These are phyloP conservation scores for Byssochlamys sp. DNA, from an alignment of 2,329 filamentous ascomycete species.

Conservation along the genomic window DNA sequence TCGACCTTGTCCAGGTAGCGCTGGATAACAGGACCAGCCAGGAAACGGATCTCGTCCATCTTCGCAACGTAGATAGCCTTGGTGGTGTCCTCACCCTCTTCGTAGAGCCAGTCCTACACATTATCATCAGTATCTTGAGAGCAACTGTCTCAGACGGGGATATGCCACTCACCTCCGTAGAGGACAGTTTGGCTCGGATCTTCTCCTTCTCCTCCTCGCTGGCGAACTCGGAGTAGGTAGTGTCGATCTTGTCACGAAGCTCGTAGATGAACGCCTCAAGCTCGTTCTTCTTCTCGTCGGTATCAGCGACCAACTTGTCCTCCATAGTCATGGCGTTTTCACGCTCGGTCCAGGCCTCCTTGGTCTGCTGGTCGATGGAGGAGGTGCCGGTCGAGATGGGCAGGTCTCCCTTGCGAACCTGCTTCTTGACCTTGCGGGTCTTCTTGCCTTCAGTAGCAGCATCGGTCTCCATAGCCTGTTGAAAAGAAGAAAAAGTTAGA, in stretches of 20 bases:
- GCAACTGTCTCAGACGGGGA: not conserved
- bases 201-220: slow-evolving; percentile 86
- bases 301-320: slow-evolving; percentile 96
- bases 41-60: slow-evolving; percentile 85
- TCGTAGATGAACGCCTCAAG: slow-evolving; percentile 97
- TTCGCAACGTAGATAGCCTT: slow-evolving; percentile 92
- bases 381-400: slow-evolving; percentile 75
- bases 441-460: slow-evolving; percentile 54
- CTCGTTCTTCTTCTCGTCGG: slow-evolving; percentile 99
- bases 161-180: slow-evolving; percentile 63
- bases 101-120: slow-evolving; percentile 94
- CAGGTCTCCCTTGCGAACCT: slow-evolving; percentile 92
- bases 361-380: slow-evolving; percentile 61
- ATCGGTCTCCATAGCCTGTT: slow-evolving; percentile 78
- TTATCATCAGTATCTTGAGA: slow-evolving; percentile 11
- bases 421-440: slow-evolving; percentile 98
- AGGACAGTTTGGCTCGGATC: slow-evolving; percentile 71
- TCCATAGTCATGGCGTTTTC: slow-evolving; percentile 91
- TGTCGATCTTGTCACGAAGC: slow-evolving; percentile 86
- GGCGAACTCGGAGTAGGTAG: slow-evolving; percentile 78
- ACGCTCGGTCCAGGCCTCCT: slow-evolving; percentile 63
- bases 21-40: slow-evolving; percentile 84
- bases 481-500: slow-evolving; percentile 17
- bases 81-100: slow-evolving; percentile 86
- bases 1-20: slow-evolving; percentile 92